These are phyloP conservation scores for Chamaecyparis obtusa DNA, from an alignment of 75 land plant genomes.

Conservation along the genomic window DNA sequence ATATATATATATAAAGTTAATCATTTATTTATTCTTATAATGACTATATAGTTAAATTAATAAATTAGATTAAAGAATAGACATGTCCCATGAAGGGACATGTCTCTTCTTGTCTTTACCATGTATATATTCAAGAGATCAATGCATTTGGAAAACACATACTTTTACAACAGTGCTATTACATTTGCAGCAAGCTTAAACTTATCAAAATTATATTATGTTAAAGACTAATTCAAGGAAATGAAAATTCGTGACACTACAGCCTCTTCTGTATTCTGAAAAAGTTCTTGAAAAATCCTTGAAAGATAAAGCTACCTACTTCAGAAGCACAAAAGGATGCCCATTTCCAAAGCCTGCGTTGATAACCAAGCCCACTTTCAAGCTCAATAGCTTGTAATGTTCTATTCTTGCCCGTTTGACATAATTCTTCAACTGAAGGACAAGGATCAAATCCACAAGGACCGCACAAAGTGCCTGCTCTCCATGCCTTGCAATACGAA, in stretches of 20 bases:
- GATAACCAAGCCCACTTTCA: slow-evolving; percentile 87
- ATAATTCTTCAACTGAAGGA: slow-evolving; percentile 73
- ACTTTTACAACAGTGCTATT: too few species aligned
- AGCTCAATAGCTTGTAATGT: slow-evolving; percentile 88
- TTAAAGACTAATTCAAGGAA: neutral
- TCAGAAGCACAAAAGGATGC: slow-evolving; percentile 95
- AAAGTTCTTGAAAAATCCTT: neutral
- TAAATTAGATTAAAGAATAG: too few species aligned
- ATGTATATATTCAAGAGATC: too few species aligned
- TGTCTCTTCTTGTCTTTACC: too few species aligned
- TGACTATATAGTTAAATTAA: too few species aligned
- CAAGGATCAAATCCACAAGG: slow-evolving; percentile 80
- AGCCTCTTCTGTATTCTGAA: neutral
- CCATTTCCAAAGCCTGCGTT: slow-evolving; percentile 94
- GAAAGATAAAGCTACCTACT: slow-evolving; percentile 36
- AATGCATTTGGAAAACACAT: too few species aligned
- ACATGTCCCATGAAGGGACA: too few species aligned
- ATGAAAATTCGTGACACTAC: neutral
- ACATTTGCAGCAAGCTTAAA: too few species aligned
- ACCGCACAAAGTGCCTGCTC: slow-evolving; percentile 88
- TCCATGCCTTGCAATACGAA: slow-evolving; percentile 68
- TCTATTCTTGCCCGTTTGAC: slow-evolving; percentile 60
- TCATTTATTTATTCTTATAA: too few species aligned
- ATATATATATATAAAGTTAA: too few species aligned
- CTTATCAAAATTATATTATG: neutral